These are phyloP conservation scores for Zymoseptoria passerinii DNA, from an alignment of 2,329 filamentous ascomycete genomes.

Conservation along the genomic window DNA sequence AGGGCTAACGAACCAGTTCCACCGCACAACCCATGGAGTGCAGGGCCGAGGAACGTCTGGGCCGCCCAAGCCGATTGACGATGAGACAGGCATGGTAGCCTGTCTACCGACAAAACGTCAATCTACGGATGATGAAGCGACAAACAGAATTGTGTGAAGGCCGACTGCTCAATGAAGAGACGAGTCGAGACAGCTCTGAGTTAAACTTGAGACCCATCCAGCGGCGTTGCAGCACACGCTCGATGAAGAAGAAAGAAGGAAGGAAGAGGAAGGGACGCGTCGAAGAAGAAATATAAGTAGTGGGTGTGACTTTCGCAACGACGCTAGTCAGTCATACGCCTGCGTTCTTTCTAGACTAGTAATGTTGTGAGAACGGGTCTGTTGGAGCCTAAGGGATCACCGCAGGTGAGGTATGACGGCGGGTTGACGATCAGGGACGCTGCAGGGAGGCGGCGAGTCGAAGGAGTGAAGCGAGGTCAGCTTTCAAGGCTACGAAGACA, in stretches of 20 bases:
- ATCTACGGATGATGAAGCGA: neutral
- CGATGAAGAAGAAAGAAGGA: neutral
- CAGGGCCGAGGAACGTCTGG: neutral
- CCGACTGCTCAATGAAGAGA: neutral
- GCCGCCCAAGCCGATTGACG: neutral
- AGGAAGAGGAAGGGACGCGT: neutral
- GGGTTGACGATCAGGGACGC: neutral
- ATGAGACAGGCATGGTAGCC: neutral
- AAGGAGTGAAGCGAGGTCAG: neutral
- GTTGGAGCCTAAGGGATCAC: neutral
- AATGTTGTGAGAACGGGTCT: neutral
- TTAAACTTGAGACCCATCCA: neutral
- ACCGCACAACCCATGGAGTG: neutral
- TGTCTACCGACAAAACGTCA: neutral
- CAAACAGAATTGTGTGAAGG: neutral
- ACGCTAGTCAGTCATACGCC: neutral
- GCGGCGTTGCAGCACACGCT: neutral
- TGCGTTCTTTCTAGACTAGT: neutral
- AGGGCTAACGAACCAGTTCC: neutral
- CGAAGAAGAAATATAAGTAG: neutral
- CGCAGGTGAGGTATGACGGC: neutral
- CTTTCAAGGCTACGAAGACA: neutral
- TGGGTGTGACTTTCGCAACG: neutral
- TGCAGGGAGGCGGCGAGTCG: neutral
- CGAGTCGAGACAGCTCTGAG: neutral